Base-by-base conservation (phyloP, 371 early-diverging fungal genomes). In the Homolaphlyctis polyrhiza region DNA sequence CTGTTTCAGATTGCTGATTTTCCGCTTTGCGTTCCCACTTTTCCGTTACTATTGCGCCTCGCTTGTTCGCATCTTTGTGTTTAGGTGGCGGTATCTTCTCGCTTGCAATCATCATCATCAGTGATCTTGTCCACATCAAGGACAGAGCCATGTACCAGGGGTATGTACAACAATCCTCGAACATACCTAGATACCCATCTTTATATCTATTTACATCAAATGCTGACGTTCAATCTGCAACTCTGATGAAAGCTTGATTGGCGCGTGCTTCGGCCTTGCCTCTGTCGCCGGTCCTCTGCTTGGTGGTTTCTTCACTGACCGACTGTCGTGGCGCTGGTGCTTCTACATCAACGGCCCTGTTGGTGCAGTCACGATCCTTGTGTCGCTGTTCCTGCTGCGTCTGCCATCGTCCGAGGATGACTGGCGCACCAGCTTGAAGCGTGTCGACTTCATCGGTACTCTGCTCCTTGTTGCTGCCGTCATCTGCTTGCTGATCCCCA, bases 61-160 rank as follows among this genome's bases (percentile, higher is more conserved):
- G 96, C n/a, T n/a, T n/a, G n/a, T n/a, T n/a, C n/a, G n/a, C n/a
- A n/a, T n/a, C n/a, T n/a, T n/a, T n/a, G n/a, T n/a, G n/a, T n/a
- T n/a, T n/a, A 39, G 93, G 88, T 4, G 91, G 90, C 1, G 95
- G 95, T 0, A 68, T 93, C n/a, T 67, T 87, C 47, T 67, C 80
- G 0, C 70, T 90, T 62, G 80, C 83, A 23, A 80, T 88, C 59
- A 89, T 93, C 60, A 86, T 92, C 61, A 85, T 93, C 52, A 82
- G 91, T 1, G 95, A 95, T 59, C 72, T 93, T 59, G 82, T 86
- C 0, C 75, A 89, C 13, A 47, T 89, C 21, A 70, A 79, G 14
- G 82, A 91, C 28, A 82, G 92, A 0, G 87, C 81, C 28, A 84
- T 83, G 63, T 87, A 81, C 68, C 82, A 84, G 62, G 86, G 81